Evolutionary conservation across 768 basidiomycete species (phyloP).

Genomic region (Astraeus odoratus): DNA sequence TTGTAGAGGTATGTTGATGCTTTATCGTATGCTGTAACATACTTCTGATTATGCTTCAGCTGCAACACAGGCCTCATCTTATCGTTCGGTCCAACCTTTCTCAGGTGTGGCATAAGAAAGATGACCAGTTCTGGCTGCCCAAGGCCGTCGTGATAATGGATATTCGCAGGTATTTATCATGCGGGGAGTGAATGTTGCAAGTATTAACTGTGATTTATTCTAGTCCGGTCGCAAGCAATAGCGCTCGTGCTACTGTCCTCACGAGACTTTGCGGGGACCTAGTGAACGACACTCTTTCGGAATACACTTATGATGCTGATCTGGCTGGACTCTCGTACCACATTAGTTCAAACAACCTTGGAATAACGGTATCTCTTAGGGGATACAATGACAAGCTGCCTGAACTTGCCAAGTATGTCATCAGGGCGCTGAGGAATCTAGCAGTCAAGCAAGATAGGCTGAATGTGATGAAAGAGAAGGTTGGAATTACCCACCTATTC

Average conservation of each 20-base stretch:
- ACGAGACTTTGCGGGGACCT: conserved; percentile 78
- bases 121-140: conserved; percentile 94
- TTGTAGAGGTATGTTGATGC: conserved; percentile 43
- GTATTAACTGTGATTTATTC: conserved; percentile 2
- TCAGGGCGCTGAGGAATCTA: conserved; percentile 61
- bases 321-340: conserved; percentile 82
- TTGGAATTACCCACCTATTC: conserved; percentile 27
- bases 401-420: conserved; percentile 63
- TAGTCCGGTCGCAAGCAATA: conserved; percentile 53
- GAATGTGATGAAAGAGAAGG: conserved; percentile 79
- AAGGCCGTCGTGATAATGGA: conserved; percentile 75
- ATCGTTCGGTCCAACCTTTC: conserved; percentile 66
- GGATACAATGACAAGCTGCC: conserved; percentile 93
- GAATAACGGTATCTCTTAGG: conserved; percentile 57
- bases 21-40: background rate
- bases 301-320: conserved; percentile 89
- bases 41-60: conserved; percentile 38
- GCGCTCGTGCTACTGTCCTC: conserved; percentile 65
- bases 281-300: conserved; percentile 81
- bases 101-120: conserved; percentile 93
- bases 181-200: background rate
- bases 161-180: conserved; percentile 53
- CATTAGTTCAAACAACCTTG: conserved; percentile 54
- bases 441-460: conserved; percentile 66
- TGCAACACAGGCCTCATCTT: conserved; percentile 65